phyloP scores from a whole-genome alignment of 163 green algal genomes.

The Chlorella variabilis region DNA sequence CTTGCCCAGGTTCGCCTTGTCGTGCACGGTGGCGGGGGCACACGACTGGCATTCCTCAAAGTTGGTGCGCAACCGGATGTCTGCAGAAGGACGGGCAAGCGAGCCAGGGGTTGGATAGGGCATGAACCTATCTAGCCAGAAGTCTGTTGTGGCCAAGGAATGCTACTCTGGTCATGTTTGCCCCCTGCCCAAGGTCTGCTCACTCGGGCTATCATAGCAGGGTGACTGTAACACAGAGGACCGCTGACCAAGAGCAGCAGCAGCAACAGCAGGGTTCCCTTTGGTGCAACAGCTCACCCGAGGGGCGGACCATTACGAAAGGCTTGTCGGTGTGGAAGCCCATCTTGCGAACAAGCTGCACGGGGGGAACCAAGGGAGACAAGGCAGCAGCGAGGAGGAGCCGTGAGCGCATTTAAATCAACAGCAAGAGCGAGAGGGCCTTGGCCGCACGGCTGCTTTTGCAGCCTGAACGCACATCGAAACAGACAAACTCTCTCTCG shows the following conservation, averaged over 20 bases:
- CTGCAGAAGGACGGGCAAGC: background rate
- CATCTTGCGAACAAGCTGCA: slow-evolving; percentile 58
- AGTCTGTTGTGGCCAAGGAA: no score
- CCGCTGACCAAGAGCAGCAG: background rate
- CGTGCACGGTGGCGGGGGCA: slow-evolving; percentile 62
- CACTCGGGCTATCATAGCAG: no score
- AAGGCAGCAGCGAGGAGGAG: background rate
- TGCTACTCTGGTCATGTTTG: no score
- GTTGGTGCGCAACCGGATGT: slow-evolving; percentile 57
- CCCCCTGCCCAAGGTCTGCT: no score
- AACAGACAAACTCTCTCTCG: background rate
- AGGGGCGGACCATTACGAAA: slow-evolving; percentile 75
- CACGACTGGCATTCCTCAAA: slow-evolving; percentile 3
- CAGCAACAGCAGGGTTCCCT: no score
- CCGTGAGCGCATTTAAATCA: no score
- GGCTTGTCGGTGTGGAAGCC: slow-evolving; percentile 63
- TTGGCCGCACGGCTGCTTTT: no score
- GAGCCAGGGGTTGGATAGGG: background rate
- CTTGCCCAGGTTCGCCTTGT: slow-evolving; percentile 72
- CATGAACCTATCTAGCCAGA: no score
- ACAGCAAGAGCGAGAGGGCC: no score
- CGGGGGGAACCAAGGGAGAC: background rate
- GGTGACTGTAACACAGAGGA: no score
- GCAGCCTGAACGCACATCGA: no score
- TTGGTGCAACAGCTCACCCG: no score